Evolutionary conservation across 169 alveolate species (phyloP), one percentile per base, ranked within the genome.

Genomic region (Cardiosporidium cionae): DNA sequence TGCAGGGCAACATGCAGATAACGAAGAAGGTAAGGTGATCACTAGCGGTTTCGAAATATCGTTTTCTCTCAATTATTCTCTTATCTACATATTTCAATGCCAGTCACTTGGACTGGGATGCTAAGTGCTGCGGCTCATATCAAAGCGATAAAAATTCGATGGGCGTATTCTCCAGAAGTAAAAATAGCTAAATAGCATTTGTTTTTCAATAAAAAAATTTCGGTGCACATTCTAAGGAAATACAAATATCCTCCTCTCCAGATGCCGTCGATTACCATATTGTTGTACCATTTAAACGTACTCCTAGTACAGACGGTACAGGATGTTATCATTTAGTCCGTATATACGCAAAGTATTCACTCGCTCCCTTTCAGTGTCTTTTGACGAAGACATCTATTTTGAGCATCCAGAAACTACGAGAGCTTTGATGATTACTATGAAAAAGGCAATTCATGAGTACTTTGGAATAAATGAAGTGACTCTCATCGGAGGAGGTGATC

Each of bases 381-480:
- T 76, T 44, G 83, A 84, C 65, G 90, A 86, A 58, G 75, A 68
- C 1, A 81, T 86, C 74, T 64, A 68, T 74, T 68, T 86, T 65
- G 81, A 67, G 33, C n/a, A 34, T n/a, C 91, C 91, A 16, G 76
- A 77, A 23, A 85, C 78, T 68, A 89, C 88, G 16, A 85, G 74
- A 72, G 84, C 84, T 34, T 75, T 92, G 52, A 83, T 82, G 65
- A 68, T 92, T 23, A 89, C 90, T n/a, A 79, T 92, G 90, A 72
- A 89, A 53, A 85, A 86, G 72, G 77, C 89, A 4, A 70, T 82
- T 27, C 88, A 86, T 74, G 85, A 91, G 70, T 92, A 85, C 74
- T 89, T 91, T 76, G 96, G 96, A 52, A 92, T 92, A 67, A 84
- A 92, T 62, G 91, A 87, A 64, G 81, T 91, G 6, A 88, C 87